Base-by-base conservation (phyloP, 129 eudicot species). In the Helianthus annuus region DNA sequence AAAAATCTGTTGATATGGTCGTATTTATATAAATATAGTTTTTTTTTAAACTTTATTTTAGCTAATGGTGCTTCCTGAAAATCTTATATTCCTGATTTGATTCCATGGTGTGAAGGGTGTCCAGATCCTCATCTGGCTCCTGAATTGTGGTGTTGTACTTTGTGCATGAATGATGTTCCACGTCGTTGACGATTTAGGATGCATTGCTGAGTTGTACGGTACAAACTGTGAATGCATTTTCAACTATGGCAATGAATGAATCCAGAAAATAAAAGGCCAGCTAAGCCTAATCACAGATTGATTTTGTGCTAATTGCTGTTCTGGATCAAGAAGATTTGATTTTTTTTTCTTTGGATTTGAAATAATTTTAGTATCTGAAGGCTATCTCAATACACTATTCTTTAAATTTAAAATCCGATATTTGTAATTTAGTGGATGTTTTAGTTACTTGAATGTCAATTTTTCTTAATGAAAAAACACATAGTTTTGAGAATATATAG, bases 271-370 rank as follows among this genome's bases (percentile, higher is more conserved):
- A 7, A 68, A 34, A 76, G 48, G 48, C 22, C 75, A 76, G 52
- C 39, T 59, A 7, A 10, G 60, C 46, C 24, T 68, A 48, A 58
- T 67, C 68, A 56, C 27, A 45, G 27, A 5, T 57, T 58, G 64
- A 76, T 68, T 10, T 44, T 64, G 67, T 69, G 62, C 42, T 17
- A 19, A 19, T 19, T 68, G 79, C 10, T 27, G 69, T 39, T 68
- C 1, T 59, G 6, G 48, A 59, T 76, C 45, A 16, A 11, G 36
- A 67, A 76, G 74, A 56, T 76, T n/a, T 74, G 44, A 24, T 42
- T 24, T 71, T 71, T 71, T 71, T 58, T 71, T 27, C 3, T 71
- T 58, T n/a, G 14, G 24, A 54, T 70, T 38, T 55, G 29, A 49
- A 68, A 48, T 12, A 12, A 10, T 48, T 48, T 48, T 12, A 9